phyloP scores from a whole-genome alignment of 2,329 filamentous ascomycete genomes.

The Cryphonectria radicalis region DNA sequence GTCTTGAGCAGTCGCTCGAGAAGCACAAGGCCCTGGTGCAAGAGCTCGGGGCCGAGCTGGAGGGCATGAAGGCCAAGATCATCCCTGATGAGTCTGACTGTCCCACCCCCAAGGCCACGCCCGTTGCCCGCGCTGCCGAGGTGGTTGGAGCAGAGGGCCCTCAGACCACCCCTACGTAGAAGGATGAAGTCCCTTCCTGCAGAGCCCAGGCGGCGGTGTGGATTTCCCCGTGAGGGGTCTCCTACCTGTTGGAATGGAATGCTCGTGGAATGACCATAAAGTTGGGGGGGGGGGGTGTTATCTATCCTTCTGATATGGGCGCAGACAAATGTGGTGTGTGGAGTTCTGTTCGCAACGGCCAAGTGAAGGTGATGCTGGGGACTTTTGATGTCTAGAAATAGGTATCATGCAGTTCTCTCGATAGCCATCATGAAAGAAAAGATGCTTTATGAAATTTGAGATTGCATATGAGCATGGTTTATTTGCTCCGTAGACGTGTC shows the following conservation, averaged over 20 bases:
- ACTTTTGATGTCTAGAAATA: background rate
- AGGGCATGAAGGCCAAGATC: background rate
- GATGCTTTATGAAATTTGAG: background rate
- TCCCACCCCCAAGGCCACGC: background rate
- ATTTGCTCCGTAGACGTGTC: background rate
- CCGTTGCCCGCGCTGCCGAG: background rate
- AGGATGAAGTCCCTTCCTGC: background rate
- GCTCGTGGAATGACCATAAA: background rate
- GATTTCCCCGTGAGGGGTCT: background rate
- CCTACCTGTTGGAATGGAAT: background rate
- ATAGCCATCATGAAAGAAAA: background rate
- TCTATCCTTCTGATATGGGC: background rate
- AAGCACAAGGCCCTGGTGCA: background rate
- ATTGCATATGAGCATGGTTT: background rate
- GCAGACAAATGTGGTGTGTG: background rate
- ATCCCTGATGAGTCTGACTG: background rate
- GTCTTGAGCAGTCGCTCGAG: background rate
- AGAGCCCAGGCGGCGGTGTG: background rate
- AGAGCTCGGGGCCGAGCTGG: conserved; percentile 2
- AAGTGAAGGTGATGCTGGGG: background rate
- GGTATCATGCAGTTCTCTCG: background rate
- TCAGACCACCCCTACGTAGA: conserved; percentile 7
- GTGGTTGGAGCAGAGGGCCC: background rate
- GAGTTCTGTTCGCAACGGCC: background rate
- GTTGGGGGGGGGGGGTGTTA: too few relatives aligned